Conservation (phyloP, 2,329 filamentous ascomycete species). For the Tolypocladium cylindrosporum region DNA sequence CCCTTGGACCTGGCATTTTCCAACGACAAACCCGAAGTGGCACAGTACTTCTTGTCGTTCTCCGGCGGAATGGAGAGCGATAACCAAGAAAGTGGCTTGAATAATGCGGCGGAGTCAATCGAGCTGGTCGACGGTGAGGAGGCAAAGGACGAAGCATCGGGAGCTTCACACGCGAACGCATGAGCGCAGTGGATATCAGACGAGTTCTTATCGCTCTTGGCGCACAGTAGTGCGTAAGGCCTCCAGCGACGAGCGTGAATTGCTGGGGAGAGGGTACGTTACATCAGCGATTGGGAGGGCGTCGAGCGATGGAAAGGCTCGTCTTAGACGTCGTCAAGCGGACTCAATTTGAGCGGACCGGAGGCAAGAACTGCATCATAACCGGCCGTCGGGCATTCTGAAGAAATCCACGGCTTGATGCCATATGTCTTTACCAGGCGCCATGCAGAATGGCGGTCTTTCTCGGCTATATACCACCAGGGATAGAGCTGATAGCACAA, state of each 20-base stretch:
- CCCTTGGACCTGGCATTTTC: slow-evolving; percentile 65
- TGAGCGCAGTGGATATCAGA: background rate
- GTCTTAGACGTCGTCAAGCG: background rate
- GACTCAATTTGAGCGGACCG: background rate
- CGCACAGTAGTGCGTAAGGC: background rate
- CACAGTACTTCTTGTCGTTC: slow-evolving; percentile 48
- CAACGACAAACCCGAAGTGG: slow-evolving; percentile 55
- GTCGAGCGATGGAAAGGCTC: background rate
- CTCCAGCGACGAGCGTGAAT: background rate
- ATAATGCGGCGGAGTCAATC: slow-evolving; percentile 24
- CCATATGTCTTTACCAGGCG: background rate
- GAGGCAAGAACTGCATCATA: background rate
- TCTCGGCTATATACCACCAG: too few relatives aligned
- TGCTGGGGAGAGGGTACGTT: background rate
- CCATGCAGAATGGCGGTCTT: background rate
- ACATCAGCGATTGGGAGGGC: background rate
- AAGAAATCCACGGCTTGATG: background rate
- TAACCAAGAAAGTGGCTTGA: slow-evolving; percentile 35
- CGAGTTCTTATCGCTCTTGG: background rate
- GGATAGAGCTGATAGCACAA: background rate
- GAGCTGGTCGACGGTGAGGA: slow-evolving; percentile 25
- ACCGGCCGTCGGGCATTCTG: background rate
- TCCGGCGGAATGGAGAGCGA: slow-evolving; percentile 36
- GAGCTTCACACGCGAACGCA: background rate
- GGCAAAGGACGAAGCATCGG: slow-evolving; percentile 11